Evolutionary conservation across 129 eudicot genomes (phyloP), one percentile per base, ranked within the genome.

Genomic region (Flaveria linearis): DNA sequence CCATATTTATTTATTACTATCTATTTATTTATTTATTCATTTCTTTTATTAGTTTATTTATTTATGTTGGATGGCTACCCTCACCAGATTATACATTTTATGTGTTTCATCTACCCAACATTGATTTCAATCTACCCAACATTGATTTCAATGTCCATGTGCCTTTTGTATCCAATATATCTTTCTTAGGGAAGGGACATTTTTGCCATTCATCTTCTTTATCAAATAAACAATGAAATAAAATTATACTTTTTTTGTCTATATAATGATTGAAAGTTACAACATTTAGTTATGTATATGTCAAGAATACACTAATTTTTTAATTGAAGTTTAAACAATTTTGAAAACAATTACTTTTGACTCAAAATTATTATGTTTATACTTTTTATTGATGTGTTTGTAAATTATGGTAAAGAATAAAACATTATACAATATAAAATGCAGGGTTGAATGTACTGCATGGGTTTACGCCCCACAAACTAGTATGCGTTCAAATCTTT

Each of bases 81-180:
- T 49, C 80, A 80, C 84, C 84, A 73, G 83, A 80, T 36, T 80
- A 73, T 73, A 80, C 83, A 80, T 74, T 80, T 74, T 74, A 74
- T 55, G 75, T 80, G 70, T 17, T 80, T 74, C 70, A 74, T 80
- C 80, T 28, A 80, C 84, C 84, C 79, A 74, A 80, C 84, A 80
- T 43, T 74, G 63, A 57, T 68, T 74, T 80, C n/a, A n/a, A n/a
- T n/a, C n/a, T n/a, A 80, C 84, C 84, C 79, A 74, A 80, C 84
- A 80, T 43, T 74, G 63, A 57, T 68, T 74, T 80, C 84, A 74
- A 80, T 80, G 75, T 68, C 80, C 84, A 80, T 80, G 80, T 80
- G 84, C 80, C 13, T 26, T 80, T 67, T 66, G 62, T 61, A 33
- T 60, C 68, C 43, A 42, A 55, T 43, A 14, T 47, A 62, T 18